Base-by-base conservation (phyloP, 257 asterid species). In the Solanum ossicruentum region DNA sequence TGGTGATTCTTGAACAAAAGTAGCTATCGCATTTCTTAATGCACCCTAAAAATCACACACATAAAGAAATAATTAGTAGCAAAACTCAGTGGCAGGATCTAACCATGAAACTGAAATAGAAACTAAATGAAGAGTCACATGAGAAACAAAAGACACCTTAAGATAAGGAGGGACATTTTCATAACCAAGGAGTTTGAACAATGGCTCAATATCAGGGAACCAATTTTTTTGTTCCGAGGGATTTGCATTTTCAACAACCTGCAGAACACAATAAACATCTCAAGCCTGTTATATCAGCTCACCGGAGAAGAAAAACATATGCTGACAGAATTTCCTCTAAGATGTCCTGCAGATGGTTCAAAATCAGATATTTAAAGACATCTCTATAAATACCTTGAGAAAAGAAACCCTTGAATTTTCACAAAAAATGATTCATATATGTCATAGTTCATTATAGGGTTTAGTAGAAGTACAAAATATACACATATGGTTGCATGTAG, bases 141-240 rank as follows among this genome's bases (percentile, higher is more conserved):
- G 79, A 8, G 72, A 73, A 80, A 81, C 70, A 85, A 83, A 58
- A 83, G n/a, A 77, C 58, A 92, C 99, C 99, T 97, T 97, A 84
- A 97, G 98, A 92, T 94, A 97, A 78, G 99, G 97, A 87, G 98
- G 99, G 88, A 97, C 98, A 82, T 95, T 97, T 91, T 97, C 99
- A 85, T 92, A 97, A 86, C 98, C 88, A 80, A 95, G 98, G 85
- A 97, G 97, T 90, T 97, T 97, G 93, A 97, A 97, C 88, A 97
- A 88, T 82, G 98, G 98, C 90, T 97, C 98, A 57, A 94, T 97
- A 86, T 97, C 98, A 47, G 96, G 90, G 89, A 97, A 95, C 99
- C 99, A 97, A 87, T 92, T 94, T 93, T 92, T 97, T 88, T 96
- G 88, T 85, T 95, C 98, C 81, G 84, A 28, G 69, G 97, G 94